Conservation (phyloP, 2,329 filamentous ascomycete species). For the Penicillium sp. region DNA sequence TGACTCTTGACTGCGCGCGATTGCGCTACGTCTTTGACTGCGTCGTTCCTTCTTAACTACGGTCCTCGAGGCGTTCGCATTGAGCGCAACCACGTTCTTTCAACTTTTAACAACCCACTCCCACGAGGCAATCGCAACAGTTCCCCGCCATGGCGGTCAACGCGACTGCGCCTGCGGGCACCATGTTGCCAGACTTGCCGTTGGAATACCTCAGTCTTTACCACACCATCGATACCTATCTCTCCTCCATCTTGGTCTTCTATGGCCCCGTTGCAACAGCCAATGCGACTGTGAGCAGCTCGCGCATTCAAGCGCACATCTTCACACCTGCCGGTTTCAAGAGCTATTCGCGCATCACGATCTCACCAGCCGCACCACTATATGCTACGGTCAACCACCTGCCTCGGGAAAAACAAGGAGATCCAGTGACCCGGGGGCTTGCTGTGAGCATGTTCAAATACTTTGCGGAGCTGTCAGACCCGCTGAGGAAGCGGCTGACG, state of each 20-base stretch:
- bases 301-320: slow-evolving; percentile 91
- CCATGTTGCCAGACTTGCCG: slow-evolving; percentile 73
- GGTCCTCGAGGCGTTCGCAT: not conserved
- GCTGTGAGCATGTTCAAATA: slow-evolving; percentile 94
- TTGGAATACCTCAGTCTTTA: slow-evolving; percentile 83
- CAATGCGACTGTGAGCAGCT: slow-evolving; percentile 84
- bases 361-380: slow-evolving; percentile 88
- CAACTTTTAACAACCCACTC: not conserved
- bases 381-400: slow-evolving; percentile 89
- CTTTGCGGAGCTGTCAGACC: slow-evolving; percentile 80
- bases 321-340: slow-evolving; percentile 86
- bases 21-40: slow-evolving; percentile 7
- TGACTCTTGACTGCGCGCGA: slow-evolving; percentile 4
- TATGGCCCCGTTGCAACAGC: slow-evolving; percentile 88
- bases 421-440: slow-evolving; percentile 86
- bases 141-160: slow-evolving; percentile 67
- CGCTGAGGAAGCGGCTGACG: slow-evolving; percentile 71
- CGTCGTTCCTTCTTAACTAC: slow-evolving; percentile 12
- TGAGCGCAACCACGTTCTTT: not conserved
- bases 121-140: slow-evolving; percentile 14
- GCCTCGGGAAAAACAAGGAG: slow-evolving; percentile 90
- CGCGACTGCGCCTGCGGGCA: slow-evolving; percentile 59
- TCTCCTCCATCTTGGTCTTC: slow-evolving; percentile 81
- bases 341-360: slow-evolving; percentile 86
- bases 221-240: slow-evolving; percentile 81